Evolutionary conservation across 2,329 filamentous ascomycete genomes (phyloP).

Genomic region (Venturiaceae sp.): DNA sequence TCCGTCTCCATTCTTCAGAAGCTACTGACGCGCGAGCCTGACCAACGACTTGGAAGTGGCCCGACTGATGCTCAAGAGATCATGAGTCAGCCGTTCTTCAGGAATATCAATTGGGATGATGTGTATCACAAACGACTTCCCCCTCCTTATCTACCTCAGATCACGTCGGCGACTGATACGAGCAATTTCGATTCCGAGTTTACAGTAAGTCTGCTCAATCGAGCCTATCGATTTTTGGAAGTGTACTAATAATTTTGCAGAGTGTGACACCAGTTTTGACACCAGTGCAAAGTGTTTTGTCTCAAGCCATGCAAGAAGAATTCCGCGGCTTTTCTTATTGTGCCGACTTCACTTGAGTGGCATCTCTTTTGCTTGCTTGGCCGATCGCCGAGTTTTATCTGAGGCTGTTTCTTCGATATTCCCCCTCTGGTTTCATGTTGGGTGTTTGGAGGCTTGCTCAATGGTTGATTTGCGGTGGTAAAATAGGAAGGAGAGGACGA

Average conservation of each 20-base stretch:
- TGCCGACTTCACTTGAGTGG: conserved; percentile 64
- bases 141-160: conserved; percentile 80
- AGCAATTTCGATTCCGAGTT: conserved; percentile 99
- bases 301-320: conserved; percentile 98
- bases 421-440: background rate
- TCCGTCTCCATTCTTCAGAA: conserved; percentile 97
- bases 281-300: conserved; percentile 56
- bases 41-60: conserved; percentile 83
- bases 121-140: conserved; percentile 91
- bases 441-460: background rate
- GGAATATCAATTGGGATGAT: conserved; percentile 97
- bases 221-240: conserved; percentile 92
- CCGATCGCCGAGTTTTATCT: background rate
- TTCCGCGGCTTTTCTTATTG: conserved; percentile 99
- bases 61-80: conserved; percentile 97
- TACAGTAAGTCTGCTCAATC: conserved; percentile 92
- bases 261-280: conserved; percentile 14
- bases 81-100: conserved; percentile 98
- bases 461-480: background rate
- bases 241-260: conserved; percentile 24
- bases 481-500: background rate
- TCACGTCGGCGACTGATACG: conserved; percentile 92
- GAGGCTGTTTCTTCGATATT: background rate
- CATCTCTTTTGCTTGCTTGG: background rate
- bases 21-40: conserved; percentile 87